Evolutionary conservation across 2,329 filamentous ascomycete species (phyloP).

Genomic region (Pseudogymnoascus sp.): DNA sequence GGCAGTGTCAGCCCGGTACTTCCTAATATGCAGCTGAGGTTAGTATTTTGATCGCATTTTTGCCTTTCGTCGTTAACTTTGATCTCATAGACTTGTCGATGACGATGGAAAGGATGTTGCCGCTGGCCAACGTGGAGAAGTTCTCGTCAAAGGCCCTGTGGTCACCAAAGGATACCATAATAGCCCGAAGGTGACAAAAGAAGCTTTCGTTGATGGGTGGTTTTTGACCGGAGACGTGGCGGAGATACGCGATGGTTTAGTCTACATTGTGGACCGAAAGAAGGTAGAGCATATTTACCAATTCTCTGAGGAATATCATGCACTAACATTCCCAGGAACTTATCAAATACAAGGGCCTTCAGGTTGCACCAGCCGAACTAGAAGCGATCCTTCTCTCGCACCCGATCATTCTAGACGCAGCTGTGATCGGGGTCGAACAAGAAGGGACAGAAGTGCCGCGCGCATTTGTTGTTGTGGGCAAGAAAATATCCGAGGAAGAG

Average conservation of each 20-base stretch:
- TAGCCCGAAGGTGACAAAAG: constrained; percentile 25
- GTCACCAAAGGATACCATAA: constrained; percentile 77
- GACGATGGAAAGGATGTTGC: constrained; percentile 44
- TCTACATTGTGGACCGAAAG: constrained; percentile 60
- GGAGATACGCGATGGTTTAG: constrained; percentile 35
- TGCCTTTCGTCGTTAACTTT: neutral
- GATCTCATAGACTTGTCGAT: constrained; percentile 49
- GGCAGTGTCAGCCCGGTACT: constrained; percentile 57
- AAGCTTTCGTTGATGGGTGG: neutral
- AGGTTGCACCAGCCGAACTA: constrained; percentile 37
- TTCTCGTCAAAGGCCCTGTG: constrained; percentile 64
- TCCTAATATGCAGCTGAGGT: constrained; percentile 46
- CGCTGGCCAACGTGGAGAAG: constrained; percentile 53
- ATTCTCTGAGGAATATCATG: neutral
- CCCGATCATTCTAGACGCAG: constrained; percentile 45
- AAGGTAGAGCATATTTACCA: constrained; percentile 35
- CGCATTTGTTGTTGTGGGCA: constrained; percentile 45
- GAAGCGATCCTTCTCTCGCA: constrained; percentile 30
- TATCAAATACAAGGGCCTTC: constrained; percentile 38
- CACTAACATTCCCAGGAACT: constrained; percentile 32
- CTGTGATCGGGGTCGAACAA: constrained; percentile 48
- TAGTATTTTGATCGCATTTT: neutral
- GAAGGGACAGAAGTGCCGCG: constrained; percentile 43
- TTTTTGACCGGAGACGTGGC: neutral
- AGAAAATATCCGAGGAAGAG: constrained; percentile 38